A percentile compares a stretch with the other conserved stretches of the same genome.
Evolutionary conservation across 202 grass and related monocot species (phyloP).

Genomic region (Panicum virgatum): DNA sequence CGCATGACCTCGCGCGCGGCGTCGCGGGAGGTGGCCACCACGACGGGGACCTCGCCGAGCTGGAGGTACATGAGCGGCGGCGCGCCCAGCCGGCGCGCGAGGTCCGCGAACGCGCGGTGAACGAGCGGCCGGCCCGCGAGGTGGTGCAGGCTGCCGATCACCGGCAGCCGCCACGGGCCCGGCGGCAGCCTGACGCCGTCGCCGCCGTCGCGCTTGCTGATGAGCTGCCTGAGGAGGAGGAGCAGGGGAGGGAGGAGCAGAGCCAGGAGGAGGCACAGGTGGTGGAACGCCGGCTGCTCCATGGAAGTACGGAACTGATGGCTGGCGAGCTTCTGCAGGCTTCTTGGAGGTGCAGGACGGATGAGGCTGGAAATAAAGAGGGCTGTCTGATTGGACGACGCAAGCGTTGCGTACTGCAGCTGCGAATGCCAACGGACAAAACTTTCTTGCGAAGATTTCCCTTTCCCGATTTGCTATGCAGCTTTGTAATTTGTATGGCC

Average conservation of each 20-base stretch:
- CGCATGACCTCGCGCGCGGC: slow-evolving; percentile 49
- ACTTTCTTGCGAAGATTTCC: no score
- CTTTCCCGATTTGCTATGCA: no score
- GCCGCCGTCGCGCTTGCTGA: not conserved
- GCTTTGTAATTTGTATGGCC: no score
- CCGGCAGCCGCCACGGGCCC: slow-evolving; percentile 43
- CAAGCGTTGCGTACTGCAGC: no score
- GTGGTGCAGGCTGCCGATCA: slow-evolving; percentile 56
- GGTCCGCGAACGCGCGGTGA: slow-evolving; percentile 44
- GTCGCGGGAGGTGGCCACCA: slow-evolving; percentile 36
- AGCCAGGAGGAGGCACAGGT: not conserved
- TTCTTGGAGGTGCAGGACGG: no score
- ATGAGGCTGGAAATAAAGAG: not conserved
- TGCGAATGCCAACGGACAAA: no score
- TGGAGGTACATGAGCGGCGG: slow-evolving; percentile 55
- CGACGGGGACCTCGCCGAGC: slow-evolving; percentile 47
- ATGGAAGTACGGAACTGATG: not conserved
- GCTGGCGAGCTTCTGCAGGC: not conserved
- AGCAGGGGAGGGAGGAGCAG: slow-evolving; percentile 29
- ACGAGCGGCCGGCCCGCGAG: not conserved
- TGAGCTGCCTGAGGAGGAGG: not conserved
- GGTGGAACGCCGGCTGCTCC: slow-evolving; percentile 2
- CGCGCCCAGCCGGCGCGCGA: slow-evolving; percentile 33
- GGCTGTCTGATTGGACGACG: no score
- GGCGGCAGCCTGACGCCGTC: slow-evolving; percentile 31